phyloP scores from a whole-genome alignment of 75 land plant species.

The Pinus taeda region DNA sequence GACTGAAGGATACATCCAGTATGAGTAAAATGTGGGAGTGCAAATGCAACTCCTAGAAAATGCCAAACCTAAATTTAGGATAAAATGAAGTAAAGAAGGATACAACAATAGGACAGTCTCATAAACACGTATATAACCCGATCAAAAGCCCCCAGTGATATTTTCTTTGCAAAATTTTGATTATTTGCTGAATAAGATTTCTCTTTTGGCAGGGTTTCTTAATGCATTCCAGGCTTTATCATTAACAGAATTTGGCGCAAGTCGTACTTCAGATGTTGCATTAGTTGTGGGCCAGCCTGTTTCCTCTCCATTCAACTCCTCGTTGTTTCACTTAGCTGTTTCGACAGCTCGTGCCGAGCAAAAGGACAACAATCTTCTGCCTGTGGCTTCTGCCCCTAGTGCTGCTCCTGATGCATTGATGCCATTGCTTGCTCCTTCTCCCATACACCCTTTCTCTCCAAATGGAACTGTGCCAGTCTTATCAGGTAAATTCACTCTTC shows the following conservation, averaged over 20 bases:
- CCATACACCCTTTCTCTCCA: slow-evolving; percentile 34
- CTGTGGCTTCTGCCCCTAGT: slow-evolving; percentile 27
- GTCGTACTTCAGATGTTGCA: not conserved
- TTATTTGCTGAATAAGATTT: slow-evolving; percentile 4
- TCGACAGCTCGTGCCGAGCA: not conserved
- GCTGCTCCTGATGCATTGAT: slow-evolving; percentile 36
- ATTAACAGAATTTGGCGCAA: not conserved
- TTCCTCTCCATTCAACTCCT: slow-evolving; percentile 4
- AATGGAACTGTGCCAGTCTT: slow-evolving; percentile 31
- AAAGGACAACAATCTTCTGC: slow-evolving; percentile 17
- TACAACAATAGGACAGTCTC: no score
- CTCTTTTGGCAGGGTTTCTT: not conserved
- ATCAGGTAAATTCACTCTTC: slow-evolving; percentile 32
- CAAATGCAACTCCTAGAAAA: no score
- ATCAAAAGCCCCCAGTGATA: not conserved
- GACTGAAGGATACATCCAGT: no score
- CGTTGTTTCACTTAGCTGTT: slow-evolving; percentile 4
- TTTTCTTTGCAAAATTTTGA: not conserved
- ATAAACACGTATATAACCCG: no score
- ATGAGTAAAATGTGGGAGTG: no score
- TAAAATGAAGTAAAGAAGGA: no score
- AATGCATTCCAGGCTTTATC: slow-evolving; percentile 10
- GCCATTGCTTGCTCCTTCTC: slow-evolving; percentile 52
- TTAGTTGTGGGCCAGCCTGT: not conserved
- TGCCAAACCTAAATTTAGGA: no score